Evolutionary conservation across 129 eudicot species (phyloP).

Genomic region (Centella asiatica): DNA sequence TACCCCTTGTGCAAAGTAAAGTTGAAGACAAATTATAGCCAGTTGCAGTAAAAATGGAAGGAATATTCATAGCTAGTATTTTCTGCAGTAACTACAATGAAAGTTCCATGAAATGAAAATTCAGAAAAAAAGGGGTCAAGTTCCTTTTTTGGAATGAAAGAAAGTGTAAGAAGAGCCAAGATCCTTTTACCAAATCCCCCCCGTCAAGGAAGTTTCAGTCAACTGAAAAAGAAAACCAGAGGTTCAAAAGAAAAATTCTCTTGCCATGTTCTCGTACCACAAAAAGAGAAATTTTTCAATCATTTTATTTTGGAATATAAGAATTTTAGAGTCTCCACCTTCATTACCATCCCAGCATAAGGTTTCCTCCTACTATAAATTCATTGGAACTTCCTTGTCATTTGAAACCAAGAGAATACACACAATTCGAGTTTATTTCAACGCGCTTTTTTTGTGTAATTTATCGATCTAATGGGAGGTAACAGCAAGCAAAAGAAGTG

Average conservation of each 20-base stretch:
- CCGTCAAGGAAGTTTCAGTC: constrained; percentile 2
- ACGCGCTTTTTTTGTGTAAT: neutral
- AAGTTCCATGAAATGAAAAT: neutral
- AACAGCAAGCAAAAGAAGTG: constrained; percentile 28
- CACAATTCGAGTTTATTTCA: neutral
- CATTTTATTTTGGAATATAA: neutral
- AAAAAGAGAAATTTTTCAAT: neutral
- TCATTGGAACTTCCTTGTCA: neutral
- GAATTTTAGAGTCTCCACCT: neutral
- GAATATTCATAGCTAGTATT: neutral
- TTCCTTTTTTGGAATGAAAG: neutral
- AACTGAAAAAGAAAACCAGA: neutral
- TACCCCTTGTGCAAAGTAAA: neutral
- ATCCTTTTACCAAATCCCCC: constrained; percentile 2
- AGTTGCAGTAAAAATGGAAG: neutral
- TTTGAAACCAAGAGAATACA: constrained; percentile 2
- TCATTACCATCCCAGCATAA: neutral
- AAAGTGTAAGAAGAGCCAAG: neutral
- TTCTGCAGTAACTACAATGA: neutral
- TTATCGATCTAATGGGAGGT: constrained; percentile 24
- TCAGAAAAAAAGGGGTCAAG: constrained; percentile 1
- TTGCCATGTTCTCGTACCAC: neutral
- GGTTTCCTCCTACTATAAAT: constrained; percentile 18
- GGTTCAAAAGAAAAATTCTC: neutral
- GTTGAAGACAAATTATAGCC: neutral